phyloP scores from a whole-genome alignment of 2,329 filamentous ascomycete genomes.

The Penicillium sp. region DNA sequence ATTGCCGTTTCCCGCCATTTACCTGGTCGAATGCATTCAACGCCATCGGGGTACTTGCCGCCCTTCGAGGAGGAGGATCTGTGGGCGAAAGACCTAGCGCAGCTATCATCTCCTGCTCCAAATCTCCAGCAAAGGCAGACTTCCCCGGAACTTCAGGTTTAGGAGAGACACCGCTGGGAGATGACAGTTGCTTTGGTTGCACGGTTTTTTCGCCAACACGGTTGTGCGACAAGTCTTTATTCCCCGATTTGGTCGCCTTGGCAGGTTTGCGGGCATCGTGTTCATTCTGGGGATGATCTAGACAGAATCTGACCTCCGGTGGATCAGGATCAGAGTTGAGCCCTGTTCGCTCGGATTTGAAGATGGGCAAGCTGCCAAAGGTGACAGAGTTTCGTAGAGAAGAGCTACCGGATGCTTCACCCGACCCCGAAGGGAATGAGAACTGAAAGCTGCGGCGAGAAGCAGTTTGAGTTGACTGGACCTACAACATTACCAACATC shows the following conservation, averaged over 20 bases:
- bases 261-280: constrained; percentile 6
- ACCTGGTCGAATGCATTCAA: neutral
- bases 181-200: neutral
- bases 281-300: constrained; percentile 9
- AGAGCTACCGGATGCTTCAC: constrained; percentile 14
- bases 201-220: neutral
- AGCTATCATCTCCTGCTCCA: constrained; percentile 26
- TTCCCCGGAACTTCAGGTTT: neutral
- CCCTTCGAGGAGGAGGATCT: constrained; percentile 6
- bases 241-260: constrained; percentile 7
- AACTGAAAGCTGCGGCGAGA: constrained; percentile 29
- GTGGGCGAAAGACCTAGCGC: constrained; percentile 25
- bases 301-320: neutral
- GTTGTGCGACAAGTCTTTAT: constrained; percentile 4
- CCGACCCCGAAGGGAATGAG: constrained; percentile 18
- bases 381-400: constrained; percentile 25
- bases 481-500: constrained; percentile 38
- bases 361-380: constrained; percentile 26
- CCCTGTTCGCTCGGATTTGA: constrained; percentile 19
- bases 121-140: constrained; percentile 12
- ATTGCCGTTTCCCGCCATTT: neutral
- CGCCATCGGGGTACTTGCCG: constrained; percentile 1
- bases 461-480: constrained; percentile 27
- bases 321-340: constrained; percentile 6
- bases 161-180: neutral